Conservation (phyloP, 306 rosid species). For the Cajanus cajan region DNA sequence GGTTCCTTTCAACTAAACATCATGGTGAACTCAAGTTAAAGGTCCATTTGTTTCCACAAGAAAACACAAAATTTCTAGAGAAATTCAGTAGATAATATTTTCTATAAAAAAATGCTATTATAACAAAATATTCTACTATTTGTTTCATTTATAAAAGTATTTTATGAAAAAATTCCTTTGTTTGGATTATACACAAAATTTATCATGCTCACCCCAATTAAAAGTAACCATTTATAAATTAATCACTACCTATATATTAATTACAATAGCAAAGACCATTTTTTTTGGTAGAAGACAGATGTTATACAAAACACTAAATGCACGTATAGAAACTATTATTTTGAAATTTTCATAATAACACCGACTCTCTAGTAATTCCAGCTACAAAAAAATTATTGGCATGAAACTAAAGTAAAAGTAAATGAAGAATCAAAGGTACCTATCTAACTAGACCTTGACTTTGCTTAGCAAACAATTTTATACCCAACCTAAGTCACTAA, state of each 20-base stretch:
- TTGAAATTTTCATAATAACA: constrained; percentile 1
- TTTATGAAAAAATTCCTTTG: neutral
- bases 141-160: neutral
- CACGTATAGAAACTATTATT: neutral
- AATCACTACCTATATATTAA: neutral
- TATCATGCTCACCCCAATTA: neutral
- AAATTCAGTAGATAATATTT: neutral
- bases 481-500: constrained; percentile 15
- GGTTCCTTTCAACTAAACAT: neutral
- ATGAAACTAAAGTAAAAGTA: neutral
- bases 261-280: neutral
- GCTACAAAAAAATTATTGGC: neutral
- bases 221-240: neutral
- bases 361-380: neutral
- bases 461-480: neutral
- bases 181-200: neutral
- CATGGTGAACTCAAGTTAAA: constrained; percentile 19
- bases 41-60: neutral
- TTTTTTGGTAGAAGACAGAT: neutral
- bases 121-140: neutral
- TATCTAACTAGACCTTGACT: constrained; percentile 24
- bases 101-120: neutral
- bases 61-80: neutral
- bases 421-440: neutral
- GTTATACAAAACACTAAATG: neutral